These are phyloP conservation scores for Magnaporthales sp. DNA, from an alignment of 2,329 filamentous ascomycete genomes.

Conservation along the genomic window DNA sequence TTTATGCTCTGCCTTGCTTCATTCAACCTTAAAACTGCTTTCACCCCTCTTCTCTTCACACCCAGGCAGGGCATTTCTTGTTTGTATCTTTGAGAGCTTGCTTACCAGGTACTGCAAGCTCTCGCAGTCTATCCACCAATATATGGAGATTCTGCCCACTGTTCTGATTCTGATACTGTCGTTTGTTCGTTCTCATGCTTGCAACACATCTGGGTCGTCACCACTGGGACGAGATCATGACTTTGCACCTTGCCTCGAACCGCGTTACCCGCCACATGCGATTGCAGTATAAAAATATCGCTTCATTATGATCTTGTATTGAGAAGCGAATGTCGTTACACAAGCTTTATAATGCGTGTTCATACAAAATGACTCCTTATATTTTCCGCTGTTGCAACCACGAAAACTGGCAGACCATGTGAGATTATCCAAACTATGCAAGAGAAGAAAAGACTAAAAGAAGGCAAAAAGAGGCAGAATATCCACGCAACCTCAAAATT, in stretches of 20 bases:
- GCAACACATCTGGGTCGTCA: too few relatives aligned
- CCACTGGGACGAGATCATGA: too few relatives aligned
- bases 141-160: background rate
- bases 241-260: too few relatives aligned
- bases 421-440: background rate
- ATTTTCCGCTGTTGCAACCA: background rate
- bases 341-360: background rate
- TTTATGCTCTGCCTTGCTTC: background rate
- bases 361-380: background rate
- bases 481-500: background rate
- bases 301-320: too few relatives aligned
- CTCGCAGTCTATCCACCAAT: background rate
- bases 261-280: too few relatives aligned
- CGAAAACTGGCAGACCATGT: background rate
- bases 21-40: background rate
- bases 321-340: background rate
- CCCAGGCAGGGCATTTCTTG: background rate
- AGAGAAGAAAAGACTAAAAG: background rate
- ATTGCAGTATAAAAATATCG: too few relatives aligned
- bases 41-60: background rate
- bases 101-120: background rate
- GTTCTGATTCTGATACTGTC: too few relatives aligned
- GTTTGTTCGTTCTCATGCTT: too few relatives aligned
- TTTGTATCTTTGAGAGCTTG: background rate
- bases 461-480: background rate